These are phyloP conservation scores for Gilbertella persicaria DNA, from an alignment of 371 early-diverging fungal genomes.

Conservation along the genomic window DNA sequence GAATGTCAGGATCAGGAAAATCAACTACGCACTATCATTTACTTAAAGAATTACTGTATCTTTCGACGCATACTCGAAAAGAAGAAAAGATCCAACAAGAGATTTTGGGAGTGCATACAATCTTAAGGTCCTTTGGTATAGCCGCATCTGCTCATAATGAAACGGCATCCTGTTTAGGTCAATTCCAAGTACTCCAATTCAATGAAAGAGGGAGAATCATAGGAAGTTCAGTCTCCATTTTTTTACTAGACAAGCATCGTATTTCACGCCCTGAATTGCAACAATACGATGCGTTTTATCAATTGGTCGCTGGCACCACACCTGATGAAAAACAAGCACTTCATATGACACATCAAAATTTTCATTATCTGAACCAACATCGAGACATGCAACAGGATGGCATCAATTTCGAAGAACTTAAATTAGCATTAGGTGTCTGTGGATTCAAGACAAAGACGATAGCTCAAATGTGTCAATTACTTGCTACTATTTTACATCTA, in stretches of 20 bases:
- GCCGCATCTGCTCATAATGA: conserved; percentile 60
- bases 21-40: conserved; percentile 68
- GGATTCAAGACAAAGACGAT: conserved; percentile 76
- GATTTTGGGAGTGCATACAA: conserved; percentile 54
- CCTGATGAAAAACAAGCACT: conserved; percentile 59
- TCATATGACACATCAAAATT: conserved; percentile 59
- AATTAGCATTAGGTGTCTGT: conserved; percentile 67
- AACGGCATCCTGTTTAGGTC: conserved; percentile 66
- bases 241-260: conserved; percentile 78
- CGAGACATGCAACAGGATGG: conserved; percentile 31
- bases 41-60: conserved; percentile 60
- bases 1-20: conserved; percentile 79
- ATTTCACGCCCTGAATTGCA: conserved; percentile 59
- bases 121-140: conserved; percentile 69
- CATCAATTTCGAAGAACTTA: conserved; percentile 52
- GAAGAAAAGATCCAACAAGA: conserved; percentile 64
- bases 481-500: conserved; percentile 79
- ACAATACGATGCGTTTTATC: conserved; percentile 86
- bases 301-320: conserved; percentile 66
- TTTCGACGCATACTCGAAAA: conserved; percentile 56
- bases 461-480: conserved; percentile 64
- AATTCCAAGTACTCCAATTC: conserved; percentile 84
- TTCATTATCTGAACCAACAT: conserved; percentile 53
- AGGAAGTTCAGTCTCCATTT: conserved; percentile 78
- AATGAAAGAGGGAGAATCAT: conserved; percentile 74